Evolutionary conservation across 768 basidiomycete species (phyloP).

Genomic region (Hericium erinaceus): DNA sequence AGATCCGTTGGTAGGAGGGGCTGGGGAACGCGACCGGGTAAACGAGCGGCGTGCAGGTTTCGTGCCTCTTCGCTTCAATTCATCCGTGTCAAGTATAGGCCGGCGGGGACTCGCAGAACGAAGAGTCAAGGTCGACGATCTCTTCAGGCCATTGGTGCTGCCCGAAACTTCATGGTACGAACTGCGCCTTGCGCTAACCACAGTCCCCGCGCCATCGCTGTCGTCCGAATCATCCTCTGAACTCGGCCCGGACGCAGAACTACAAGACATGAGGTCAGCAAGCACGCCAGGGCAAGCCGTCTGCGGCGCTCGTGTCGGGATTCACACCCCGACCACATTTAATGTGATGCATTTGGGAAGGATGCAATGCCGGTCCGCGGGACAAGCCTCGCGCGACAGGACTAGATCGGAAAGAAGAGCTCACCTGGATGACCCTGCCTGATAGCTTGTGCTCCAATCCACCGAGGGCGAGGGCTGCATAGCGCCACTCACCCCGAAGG

Average conservation of each 20-base stretch:
- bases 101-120: constrained; percentile 8
- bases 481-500: constrained; percentile 14
- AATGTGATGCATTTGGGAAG: too few relatives aligned
- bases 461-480: constrained; percentile 26
- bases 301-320: too few relatives aligned
- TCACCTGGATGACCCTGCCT: constrained; percentile 76
- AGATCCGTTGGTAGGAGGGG: constrained; percentile 29
- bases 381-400: too few relatives aligned
- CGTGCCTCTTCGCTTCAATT: constrained; percentile 30
- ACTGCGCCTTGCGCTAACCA: constrained; percentile 4
- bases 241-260: constrained; percentile 42
- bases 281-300: background rate
- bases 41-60: constrained; percentile 37
- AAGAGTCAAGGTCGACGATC: background rate
- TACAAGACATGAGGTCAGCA: constrained; percentile 3
- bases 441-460: constrained; percentile 83
- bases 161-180: constrained; percentile 3
- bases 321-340: too few relatives aligned
- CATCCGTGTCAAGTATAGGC: constrained; percentile 23
- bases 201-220: constrained; percentile 33
- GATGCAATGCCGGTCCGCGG: too few relatives aligned
- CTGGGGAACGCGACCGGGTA: constrained; percentile 69
- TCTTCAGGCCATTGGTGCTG: background rate
- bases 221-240: constrained; percentile 41
- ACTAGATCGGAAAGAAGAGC: constrained; percentile 11